Evolutionary conservation across 305 asterid species (phyloP).

Genomic region (Fraxinus xanthoxyloides): DNA sequence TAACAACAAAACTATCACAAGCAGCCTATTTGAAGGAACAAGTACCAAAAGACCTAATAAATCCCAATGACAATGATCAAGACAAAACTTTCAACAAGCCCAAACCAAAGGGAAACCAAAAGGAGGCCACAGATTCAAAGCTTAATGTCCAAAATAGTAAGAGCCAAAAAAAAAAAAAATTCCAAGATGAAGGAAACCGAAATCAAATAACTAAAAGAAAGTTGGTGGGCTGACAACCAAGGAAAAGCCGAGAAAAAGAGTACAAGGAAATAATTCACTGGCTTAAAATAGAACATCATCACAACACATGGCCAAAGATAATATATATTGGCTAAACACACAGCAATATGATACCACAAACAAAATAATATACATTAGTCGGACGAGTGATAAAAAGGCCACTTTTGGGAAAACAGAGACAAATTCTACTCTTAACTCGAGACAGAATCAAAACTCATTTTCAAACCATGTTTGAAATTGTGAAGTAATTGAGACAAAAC

Average conservation of each 20-base stretch:
- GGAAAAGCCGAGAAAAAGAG: not conserved
- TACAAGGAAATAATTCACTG: no score
- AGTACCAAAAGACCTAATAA: not conserved
- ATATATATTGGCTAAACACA: not conserved
- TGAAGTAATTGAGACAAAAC: not conserved
- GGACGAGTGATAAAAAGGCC: not conserved
- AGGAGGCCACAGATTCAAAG: not conserved
- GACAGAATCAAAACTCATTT: not conserved
- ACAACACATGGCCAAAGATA: not conserved
- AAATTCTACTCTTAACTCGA: not conserved
- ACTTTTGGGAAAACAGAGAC: not conserved
- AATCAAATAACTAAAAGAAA: not conserved
- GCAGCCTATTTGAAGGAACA: not conserved
- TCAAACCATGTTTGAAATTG: not conserved
- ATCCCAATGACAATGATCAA: not conserved
- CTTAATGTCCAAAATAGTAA: not conserved
- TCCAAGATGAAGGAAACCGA: not conserved
- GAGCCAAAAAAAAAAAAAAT: not conserved
- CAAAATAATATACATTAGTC: not conserved
- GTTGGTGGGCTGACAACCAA: not conserved
- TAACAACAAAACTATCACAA: not conserved
- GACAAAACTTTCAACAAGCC: not conserved
- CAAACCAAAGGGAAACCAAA: not conserved
- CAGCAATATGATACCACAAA: not conserved
- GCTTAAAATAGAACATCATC: not conserved